A percentile compares a stretch with the other conserved stretches of the same genome.
Evolutionary conservation across 192 early-diverging fungal species (phyloP).

Genomic region (Helicostylum pulchrum): DNA sequence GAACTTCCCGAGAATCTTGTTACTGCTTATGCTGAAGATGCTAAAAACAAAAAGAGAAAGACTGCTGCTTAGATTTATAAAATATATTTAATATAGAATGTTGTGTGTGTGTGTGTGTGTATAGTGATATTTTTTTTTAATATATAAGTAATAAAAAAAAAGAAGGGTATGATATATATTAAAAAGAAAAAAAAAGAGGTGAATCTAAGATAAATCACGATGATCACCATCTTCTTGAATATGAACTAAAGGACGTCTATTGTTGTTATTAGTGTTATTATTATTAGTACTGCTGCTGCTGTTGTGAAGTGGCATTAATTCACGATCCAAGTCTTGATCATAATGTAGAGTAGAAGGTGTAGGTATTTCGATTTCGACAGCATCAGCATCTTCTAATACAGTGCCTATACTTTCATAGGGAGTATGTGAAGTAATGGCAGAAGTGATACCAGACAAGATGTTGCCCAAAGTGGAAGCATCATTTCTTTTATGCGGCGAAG

Average conservation of each 20-base stretch:
- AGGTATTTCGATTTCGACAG: slow-evolving; percentile 37
- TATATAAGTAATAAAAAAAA: neutral
- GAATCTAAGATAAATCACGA: neutral
- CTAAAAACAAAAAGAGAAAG: slow-evolving; percentile 12
- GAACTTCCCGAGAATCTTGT: slow-evolving; percentile 20
- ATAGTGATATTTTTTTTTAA: neutral
- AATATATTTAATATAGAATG: neutral
- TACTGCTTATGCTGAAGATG: slow-evolving; percentile 5
- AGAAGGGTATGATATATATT: neutral
- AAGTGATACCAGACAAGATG: slow-evolving; percentile 12
- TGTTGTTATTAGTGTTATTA: neutral
- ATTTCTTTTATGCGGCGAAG: neutral
- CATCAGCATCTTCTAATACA: slow-evolving; percentile 19
- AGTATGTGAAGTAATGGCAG: neutral
- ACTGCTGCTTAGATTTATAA: neutral
- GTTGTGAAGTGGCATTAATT: slow-evolving; percentile 9
- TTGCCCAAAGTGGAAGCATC: slow-evolving; percentile 8
- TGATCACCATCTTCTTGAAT: slow-evolving; percentile 20
- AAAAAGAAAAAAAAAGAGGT: neutral
- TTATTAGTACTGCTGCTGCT: neutral
- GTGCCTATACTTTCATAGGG: neutral
- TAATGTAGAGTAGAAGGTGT: slow-evolving; percentile 13
- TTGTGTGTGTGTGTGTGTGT: no score
- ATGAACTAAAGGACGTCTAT: slow-evolving; percentile 7
- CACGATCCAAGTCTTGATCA: slow-evolving; percentile 1